Evolutionary conservation across 2,329 filamentous ascomycete species (phyloP), one percentile per base, ranked within the genome.

Genomic region (Penicillium concentricum): DNA sequence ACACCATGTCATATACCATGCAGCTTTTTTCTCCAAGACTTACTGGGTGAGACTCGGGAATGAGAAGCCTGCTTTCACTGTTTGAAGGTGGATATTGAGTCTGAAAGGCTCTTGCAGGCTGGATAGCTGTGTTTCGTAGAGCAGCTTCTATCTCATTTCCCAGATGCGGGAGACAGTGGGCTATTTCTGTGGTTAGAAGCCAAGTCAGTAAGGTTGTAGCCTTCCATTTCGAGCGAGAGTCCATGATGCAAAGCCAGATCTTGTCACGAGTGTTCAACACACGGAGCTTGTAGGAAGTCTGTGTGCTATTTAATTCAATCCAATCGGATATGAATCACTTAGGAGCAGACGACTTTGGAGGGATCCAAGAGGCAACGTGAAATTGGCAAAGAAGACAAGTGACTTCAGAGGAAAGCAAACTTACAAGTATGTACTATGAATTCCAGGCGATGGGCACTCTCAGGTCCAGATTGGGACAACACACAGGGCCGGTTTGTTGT

Each of bases 1-100:
- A 57, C 28, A 60, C 16, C 6, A 22, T 30, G 10, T 7, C 13
- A 24, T 30, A 20, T 16, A 30, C 16, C 3, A 39, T 26, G 7
- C 12, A 18, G 18, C 4, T 8, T 12, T 20, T 35, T 12, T 18
- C 18, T 24, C 32, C 2, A 24, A 35, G 18, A 68, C 72, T 61
- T 69, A 75, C 73, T 38, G 71, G 71, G 12, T 69, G 44, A 4
- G 69, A 65, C 20, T 69, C 59, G 0, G 69, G 63, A 10, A 61
- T 43, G 0, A 68, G 50, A 1, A 74, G n/a, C 54, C 72, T 68
- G 18, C 61, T 62, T n/a, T 60, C 61, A 20, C 61, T 41, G 20
- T 65, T 63, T 4, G 57, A 51, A 3, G 73, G 72, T n/a, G 73
- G 73, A 59, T 73, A 75, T n/a, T 74, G 69, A 5, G 73, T 75